Conservation (phyloP, 2,329 filamentous ascomycete genomes). For the Botryotinia narcissicola region DNA sequence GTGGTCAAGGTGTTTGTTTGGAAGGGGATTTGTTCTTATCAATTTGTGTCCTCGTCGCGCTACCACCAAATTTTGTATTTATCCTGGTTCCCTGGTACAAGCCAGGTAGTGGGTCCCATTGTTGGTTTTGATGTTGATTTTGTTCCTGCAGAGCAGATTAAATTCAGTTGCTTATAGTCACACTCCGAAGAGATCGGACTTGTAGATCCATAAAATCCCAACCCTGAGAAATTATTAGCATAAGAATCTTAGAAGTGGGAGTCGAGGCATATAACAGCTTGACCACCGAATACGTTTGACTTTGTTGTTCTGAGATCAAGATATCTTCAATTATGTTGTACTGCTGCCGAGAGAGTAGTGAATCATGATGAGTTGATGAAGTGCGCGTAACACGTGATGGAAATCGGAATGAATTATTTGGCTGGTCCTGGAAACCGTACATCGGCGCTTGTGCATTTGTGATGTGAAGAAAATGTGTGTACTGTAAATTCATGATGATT, state of each 20-base stretch:
- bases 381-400: background rate
- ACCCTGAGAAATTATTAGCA: background rate
- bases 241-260: background rate
- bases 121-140: background rate
- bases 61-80: background rate
- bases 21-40: background rate
- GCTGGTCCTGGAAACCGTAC: background rate
- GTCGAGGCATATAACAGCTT: background rate
- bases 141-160: no score
- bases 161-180: background rate
- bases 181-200: background rate
- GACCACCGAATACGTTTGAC: constrained; percentile 5
- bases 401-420: background rate
- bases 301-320: background rate
- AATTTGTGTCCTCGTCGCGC: background rate
- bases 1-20: background rate
- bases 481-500: background rate
- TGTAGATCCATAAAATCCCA: background rate
- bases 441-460: background rate
- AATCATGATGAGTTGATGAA: background rate
- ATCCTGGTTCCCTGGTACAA: background rate
- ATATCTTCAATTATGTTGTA: background rate
- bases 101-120: background rate
- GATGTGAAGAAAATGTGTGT: background rate
- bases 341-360: background rate